phyloP scores from a whole-genome alignment of 2,329 filamentous ascomycete genomes.

The Diaporthe citriasiana region DNA sequence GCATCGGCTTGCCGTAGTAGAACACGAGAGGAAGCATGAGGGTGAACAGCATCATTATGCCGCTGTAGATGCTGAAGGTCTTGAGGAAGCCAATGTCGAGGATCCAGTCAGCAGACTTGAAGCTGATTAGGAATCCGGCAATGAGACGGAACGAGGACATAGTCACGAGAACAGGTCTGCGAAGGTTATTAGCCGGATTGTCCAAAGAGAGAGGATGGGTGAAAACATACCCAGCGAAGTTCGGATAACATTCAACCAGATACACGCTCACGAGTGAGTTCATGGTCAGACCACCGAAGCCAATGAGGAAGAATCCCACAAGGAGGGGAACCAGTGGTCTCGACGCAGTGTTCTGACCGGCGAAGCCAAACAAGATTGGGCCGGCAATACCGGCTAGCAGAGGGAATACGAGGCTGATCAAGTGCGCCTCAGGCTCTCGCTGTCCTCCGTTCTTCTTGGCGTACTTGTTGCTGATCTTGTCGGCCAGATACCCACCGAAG shows the following conservation, averaged over 20 bases:
- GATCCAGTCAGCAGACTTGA: conserved; percentile 45
- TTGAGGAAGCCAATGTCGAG: conserved; percentile 41
- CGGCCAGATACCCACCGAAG: conserved; percentile 41
- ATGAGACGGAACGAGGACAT: conserved; percentile 46
- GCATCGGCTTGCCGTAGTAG: conserved; percentile 40
- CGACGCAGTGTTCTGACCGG: conserved; percentile 36
- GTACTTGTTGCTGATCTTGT: conserved; percentile 41
- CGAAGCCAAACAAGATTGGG: conserved; percentile 40
- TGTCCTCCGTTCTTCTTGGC: conserved; percentile 37
- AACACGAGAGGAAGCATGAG: conserved; percentile 44
- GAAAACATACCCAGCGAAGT: conserved; percentile 44
- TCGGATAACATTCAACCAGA: conserved; percentile 44
- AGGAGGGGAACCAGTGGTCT: conserved; percentile 34
- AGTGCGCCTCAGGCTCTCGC: conserved; percentile 42
- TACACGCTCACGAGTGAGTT: conserved; percentile 42
- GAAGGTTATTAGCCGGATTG: not conserved
- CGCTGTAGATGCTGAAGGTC: conserved; percentile 44
- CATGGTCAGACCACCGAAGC: conserved; percentile 37
- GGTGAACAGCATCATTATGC: conserved; percentile 40
- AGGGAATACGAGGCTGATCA: conserved; percentile 41
- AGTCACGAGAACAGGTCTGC: conserved; percentile 46
- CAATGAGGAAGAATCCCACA: conserved; percentile 38
- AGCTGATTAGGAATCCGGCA: conserved; percentile 45
- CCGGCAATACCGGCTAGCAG: conserved; percentile 35
- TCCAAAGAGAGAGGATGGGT: too few relatives aligned